Evolutionary conservation across 768 basidiomycete species (phyloP), one percentile per base, ranked within the genome.

Genomic region (Nidularia pulvinata): DNA sequence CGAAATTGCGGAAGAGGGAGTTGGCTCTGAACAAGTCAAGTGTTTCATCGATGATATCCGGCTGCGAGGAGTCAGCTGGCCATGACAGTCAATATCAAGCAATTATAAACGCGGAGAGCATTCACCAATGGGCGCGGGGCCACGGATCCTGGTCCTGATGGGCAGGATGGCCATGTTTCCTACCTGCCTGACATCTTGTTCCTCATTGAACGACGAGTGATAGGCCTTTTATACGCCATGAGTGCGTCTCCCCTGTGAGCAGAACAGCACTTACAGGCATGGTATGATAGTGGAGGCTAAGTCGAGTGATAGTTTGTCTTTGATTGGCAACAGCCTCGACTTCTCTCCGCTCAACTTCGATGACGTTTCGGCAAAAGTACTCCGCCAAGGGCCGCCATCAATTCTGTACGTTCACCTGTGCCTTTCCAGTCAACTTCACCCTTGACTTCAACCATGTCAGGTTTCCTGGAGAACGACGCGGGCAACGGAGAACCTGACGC

Each of bases 1-100:
- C 97, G 63, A 98, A 99, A 76, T 98, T 98, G 65, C 97, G 89
- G 76, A 99, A 99, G 56, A 99, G 88, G 36, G 95, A 97, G 74
- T 99, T 99, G 65, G 96, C 95, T 52, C 97, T 91, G 76, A 99
- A 99, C 55, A 98, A 85, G 73, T 96, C 92, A 46, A 99, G 78
- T 1, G 94, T 88, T 73, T 99, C 97, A 72, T 98, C 95, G 59
- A 98, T 82, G 61, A 98, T 94, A 70, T 99, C 97, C 30, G 84
- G 81, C 55, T 85, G 75, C 7, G 83, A 81, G 1, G 85, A 79
- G 67, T 96, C 93, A 52, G 89, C 95, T 95, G 66, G 32, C 53
- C 51, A 25, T 52, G 57, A 55, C 55, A 50, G 54, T 25, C 25
- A 25, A 4, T 25, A 1, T 25, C 55, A 52, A 53, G 52, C 19